phyloP scores from a whole-genome alignment of 2,329 filamentous ascomycete species.

The Cladophialophora immunda region DNA sequence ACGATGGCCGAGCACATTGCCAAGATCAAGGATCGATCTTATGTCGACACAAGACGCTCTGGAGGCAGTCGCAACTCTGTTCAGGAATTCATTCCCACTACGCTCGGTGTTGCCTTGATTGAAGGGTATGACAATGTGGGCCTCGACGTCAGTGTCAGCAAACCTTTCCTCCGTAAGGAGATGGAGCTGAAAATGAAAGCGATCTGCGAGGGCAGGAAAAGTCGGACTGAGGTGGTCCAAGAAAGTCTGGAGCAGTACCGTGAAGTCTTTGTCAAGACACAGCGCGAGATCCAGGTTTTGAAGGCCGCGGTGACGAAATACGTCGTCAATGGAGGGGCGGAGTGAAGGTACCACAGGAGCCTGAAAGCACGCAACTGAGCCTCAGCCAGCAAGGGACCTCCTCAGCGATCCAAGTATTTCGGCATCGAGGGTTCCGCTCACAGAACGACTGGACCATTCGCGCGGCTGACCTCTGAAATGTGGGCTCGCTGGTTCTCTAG shows the following conservation, averaged over 20 bases:
- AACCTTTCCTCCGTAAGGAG: slow-evolving; percentile 95
- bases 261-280: slow-evolving; percentile 82
- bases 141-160: slow-evolving; percentile 89
- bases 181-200: slow-evolving; percentile 98
- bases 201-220: slow-evolving; percentile 87
- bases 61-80: slow-evolving; percentile 60
- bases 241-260: slow-evolving; percentile 89
- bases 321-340: slow-evolving; percentile 52
- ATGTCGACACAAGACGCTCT: slow-evolving; percentile 73
- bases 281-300: slow-evolving; percentile 73
- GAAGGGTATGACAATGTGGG: slow-evolving; percentile 95
- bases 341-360: slow-evolving; percentile 14
- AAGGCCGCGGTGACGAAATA: slow-evolving; percentile 68
- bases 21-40: slow-evolving; percentile 90
- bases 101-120: slow-evolving; percentile 88
- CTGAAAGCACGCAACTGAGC: slow-evolving; percentile 4
- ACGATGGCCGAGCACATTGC: slow-evolving; percentile 99
- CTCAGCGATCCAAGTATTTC: neutral
- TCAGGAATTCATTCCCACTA: slow-evolving; percentile 91
- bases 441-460: neutral
- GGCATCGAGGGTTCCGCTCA: neutral
- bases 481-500: neutral
- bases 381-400: neutral
- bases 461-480: neutral
- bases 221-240: slow-evolving; percentile 76